Conservation (phyloP, 108 stramenopile genomes). For the Stephanodiscus minutulus region DNA sequence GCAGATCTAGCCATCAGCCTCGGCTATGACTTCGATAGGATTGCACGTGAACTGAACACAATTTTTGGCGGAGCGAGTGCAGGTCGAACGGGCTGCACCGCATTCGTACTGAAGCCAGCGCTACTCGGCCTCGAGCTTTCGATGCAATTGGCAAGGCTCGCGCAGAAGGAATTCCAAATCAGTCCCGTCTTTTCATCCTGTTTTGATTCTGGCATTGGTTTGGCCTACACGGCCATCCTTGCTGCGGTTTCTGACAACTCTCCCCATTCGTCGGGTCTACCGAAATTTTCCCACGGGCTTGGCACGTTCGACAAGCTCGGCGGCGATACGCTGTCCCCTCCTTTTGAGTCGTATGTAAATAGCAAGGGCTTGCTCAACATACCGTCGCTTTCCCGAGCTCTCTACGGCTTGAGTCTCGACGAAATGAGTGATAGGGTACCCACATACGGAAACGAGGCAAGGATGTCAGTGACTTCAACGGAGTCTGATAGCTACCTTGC, state of each 20-base stretch:
- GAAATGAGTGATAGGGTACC: conserved; percentile 62
- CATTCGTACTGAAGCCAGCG: conserved; percentile 84
- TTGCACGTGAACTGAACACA: conserved; percentile 43
- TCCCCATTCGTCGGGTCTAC: conserved; percentile 13
- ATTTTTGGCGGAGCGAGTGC: conserved; percentile 33
- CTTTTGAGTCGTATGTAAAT: conserved; percentile 83
- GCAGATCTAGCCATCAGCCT: conserved; percentile 63
- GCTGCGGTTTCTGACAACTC: conserved; percentile 64
- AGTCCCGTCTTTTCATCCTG: conserved; percentile 75
- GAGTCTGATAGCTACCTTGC: conserved; percentile 33
- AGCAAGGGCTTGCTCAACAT: conserved; percentile 69
- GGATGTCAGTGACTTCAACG: conserved; percentile 18
- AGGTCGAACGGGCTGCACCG: conserved; percentile 58
- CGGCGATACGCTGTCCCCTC: conserved; percentile 74
- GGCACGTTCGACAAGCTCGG: conserved; percentile 74
- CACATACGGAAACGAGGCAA: conserved; percentile 12
- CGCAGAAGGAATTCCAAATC: conserved; percentile 64
- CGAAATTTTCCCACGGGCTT: conserved; percentile 69
- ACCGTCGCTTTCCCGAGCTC: conserved; percentile 69
- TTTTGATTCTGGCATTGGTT: conserved; percentile 82
- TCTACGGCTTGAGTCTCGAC: conserved; percentile 76
- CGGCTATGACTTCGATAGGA: conserved; percentile 45
- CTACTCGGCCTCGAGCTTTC: conserved; percentile 82
- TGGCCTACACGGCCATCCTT: conserved; percentile 69
- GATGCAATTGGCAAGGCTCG: conserved; percentile 64